Conservation (phyloP, 257 asterid genomes). For the Capsicum chinense region DNA sequence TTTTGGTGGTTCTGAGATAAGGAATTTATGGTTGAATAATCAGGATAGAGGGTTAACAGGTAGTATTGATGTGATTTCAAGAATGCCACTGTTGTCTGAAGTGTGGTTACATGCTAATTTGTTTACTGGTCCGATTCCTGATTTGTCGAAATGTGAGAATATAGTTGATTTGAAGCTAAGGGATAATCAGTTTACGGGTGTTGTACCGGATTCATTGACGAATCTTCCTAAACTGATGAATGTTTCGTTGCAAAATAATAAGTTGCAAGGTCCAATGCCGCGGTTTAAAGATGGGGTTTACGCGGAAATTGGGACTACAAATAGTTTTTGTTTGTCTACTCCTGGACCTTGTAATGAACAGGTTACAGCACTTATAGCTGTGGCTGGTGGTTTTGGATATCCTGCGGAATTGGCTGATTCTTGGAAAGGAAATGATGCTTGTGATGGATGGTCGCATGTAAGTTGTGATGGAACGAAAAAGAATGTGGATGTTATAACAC, state of each 20-base stretch:
- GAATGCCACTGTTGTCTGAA: constrained; percentile 64
- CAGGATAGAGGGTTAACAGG: constrained; percentile 72
- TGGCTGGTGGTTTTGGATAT: constrained; percentile 75
- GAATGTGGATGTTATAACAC: constrained; percentile 62
- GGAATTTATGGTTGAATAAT: constrained; percentile 75
- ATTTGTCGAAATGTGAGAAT: constrained; percentile 64
- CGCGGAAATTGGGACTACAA: not conserved
- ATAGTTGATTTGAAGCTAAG: constrained; percentile 79
- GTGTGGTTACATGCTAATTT: constrained; percentile 82
- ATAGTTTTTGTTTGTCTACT: constrained; percentile 56
- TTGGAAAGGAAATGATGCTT: constrained; percentile 78
- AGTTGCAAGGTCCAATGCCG: constrained; percentile 78
- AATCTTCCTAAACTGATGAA: constrained; percentile 53
- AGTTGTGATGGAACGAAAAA: constrained; percentile 60
- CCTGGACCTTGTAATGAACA: constrained; percentile 89
- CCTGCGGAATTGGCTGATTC: constrained; percentile 67
- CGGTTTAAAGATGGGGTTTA: constrained; percentile 39
- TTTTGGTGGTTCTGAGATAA: constrained; percentile 68
- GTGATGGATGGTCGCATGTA: constrained; percentile 61
- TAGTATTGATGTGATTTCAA: constrained; percentile 56
- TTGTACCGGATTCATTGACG: constrained; percentile 61
- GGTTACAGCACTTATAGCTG: constrained; percentile 67
- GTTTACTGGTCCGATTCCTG: constrained; percentile 81
- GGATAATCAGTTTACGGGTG: constrained; percentile 78
- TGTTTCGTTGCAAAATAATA: constrained; percentile 71